Conservation (phyloP, 768 basidiomycete species). For the Leucocoprinus leucothites region DNA sequence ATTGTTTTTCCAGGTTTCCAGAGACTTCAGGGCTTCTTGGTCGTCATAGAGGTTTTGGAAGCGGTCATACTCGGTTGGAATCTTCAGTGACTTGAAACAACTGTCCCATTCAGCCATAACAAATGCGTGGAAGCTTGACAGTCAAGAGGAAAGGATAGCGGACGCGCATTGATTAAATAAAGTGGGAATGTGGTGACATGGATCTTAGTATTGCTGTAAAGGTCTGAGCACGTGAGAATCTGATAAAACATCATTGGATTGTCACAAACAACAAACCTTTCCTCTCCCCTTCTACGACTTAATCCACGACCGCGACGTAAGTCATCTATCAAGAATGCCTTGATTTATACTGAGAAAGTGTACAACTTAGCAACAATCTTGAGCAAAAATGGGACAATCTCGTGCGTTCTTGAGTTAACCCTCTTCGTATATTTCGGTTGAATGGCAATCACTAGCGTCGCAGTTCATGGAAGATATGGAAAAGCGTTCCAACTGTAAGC, state of each 20-base stretch:
- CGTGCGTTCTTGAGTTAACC: neutral
- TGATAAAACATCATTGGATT: conserved; percentile 1
- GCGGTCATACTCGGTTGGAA: conserved; percentile 1
- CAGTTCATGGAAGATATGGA: conserved; percentile 99
- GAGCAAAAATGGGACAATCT: conserved; percentile 11
- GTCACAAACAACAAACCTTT: neutral
- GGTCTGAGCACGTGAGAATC: conserved; percentile 9
- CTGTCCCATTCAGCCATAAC: neutral
- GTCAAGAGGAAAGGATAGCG: neutral
- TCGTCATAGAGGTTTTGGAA: neutral
- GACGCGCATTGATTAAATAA: neutral
- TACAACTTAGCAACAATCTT: neutral
- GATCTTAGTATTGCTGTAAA: neutral
- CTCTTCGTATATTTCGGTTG: neutral
- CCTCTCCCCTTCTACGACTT: neutral
- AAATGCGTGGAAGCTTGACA: neutral
- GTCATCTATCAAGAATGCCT: no score
- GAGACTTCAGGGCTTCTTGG: neutral
- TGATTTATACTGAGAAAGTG: no score
- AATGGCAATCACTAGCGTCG: conserved; percentile 50
- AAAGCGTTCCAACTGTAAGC: conserved; percentile 94
- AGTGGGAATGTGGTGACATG: neutral
- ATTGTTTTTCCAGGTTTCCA: neutral
- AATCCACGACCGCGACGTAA: neutral
- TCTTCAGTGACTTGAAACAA: neutral